phyloP scores from a whole-genome alignment of 306 rosid species.

The Vigna trinervia region DNA sequence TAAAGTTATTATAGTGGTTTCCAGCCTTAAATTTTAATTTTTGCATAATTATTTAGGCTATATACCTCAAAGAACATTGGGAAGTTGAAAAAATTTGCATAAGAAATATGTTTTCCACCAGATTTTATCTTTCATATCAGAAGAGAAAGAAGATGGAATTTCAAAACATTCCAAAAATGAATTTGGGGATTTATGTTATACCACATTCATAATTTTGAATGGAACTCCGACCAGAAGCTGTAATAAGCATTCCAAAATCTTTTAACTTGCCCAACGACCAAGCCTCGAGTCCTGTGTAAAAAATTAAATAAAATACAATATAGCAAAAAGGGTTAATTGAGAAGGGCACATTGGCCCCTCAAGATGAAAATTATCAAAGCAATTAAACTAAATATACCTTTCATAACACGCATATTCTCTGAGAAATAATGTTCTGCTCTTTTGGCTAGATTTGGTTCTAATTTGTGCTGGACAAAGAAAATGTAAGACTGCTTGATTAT shows the following conservation, averaged over 20 bases:
- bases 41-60: slow-evolving; percentile 17
- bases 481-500: slow-evolving; percentile 11
- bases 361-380: slow-evolving; percentile 27
- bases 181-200: slow-evolving; percentile 47
- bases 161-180: slow-evolving; percentile 31
- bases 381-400: slow-evolving; percentile 58
- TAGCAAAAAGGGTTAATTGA: slow-evolving; percentile 10
- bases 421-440: slow-evolving; percentile 95
- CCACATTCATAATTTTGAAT: slow-evolving; percentile 94
- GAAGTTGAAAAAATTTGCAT: not conserved
- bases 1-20: slow-evolving; percentile 26
- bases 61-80: slow-evolving; percentile 2
- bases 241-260: slow-evolving; percentile 78
- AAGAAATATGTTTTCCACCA: slow-evolving; percentile 10
- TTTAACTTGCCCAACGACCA: slow-evolving; percentile 77
- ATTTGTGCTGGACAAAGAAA: slow-evolving; percentile 58
- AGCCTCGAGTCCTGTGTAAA: slow-evolving; percentile 77
- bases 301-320: slow-evolving; percentile 38
- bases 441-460: slow-evolving; percentile 69
- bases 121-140: slow-evolving; percentile 5
- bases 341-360: slow-evolving; percentile 20
- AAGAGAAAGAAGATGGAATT: slow-evolving; percentile 18
- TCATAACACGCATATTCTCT: slow-evolving; percentile 79
- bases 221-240: slow-evolving; percentile 93
- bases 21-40: slow-evolving; percentile 6